phyloP scores from a whole-genome alignment of 2,329 filamentous ascomycete genomes.

The Exophiala lecanii-corni region DNA sequence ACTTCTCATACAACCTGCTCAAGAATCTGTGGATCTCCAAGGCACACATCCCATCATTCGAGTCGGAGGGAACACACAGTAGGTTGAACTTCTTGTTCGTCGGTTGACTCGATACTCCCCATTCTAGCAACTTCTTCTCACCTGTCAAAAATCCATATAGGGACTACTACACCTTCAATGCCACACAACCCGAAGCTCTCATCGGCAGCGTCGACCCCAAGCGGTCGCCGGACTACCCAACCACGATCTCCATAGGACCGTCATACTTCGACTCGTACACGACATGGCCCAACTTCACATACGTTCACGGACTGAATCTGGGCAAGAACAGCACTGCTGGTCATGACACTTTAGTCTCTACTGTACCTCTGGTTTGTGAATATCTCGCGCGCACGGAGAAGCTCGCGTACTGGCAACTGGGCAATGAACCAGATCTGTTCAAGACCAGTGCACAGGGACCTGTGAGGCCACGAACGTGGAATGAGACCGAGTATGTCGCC shows the following conservation, averaged over 20 bases:
- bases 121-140: background rate
- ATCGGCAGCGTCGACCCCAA: slow-evolving; percentile 50
- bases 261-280: slow-evolving; percentile 60
- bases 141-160: slow-evolving; percentile 20
- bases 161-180: slow-evolving; percentile 59
- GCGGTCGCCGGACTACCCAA: slow-evolving; percentile 56
- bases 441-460: slow-evolving; percentile 49
- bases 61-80: slow-evolving; percentile 63
- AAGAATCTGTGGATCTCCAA: slow-evolving; percentile 52
- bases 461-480: slow-evolving; percentile 50
- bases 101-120: too few species aligned
- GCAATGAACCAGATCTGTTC: slow-evolving; percentile 61
- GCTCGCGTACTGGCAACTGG: slow-evolving; percentile 57
- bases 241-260: slow-evolving; percentile 56
- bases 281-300: slow-evolving; percentile 53
- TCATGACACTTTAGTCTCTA: slow-evolving; percentile 50
- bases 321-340: slow-evolving; percentile 50
- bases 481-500: slow-evolving; percentile 51
- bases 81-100: slow-evolving; percentile 15
- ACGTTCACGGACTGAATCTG: slow-evolving; percentile 59
- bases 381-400: slow-evolving; percentile 46
- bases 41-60: slow-evolving; percentile 58
- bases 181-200: slow-evolving; percentile 46
- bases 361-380: slow-evolving; percentile 54
- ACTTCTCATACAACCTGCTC: slow-evolving; percentile 57